phyloP scores from a whole-genome alignment of 257 asterid species.

The Coffea canephora region DNA sequence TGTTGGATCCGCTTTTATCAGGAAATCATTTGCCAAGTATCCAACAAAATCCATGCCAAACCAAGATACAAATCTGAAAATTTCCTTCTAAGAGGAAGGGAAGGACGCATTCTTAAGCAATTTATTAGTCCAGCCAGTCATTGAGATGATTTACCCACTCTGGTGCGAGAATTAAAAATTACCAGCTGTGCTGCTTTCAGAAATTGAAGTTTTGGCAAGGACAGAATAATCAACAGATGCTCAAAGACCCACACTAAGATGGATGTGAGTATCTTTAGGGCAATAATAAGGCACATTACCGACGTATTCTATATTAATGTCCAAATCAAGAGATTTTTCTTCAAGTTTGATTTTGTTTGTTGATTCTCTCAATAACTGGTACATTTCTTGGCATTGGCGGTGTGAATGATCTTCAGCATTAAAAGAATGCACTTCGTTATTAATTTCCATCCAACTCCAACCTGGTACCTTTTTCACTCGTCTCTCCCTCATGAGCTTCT shows the following conservation, averaged over 20 bases:
- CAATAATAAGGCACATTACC: constrained; percentile 20
- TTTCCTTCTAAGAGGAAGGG: not conserved
- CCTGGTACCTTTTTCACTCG: constrained; percentile 82
- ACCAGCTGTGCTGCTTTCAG: not conserved
- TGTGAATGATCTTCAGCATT: constrained; percentile 74
- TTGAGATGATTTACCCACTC: not conserved
- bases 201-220: not conserved
- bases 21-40: not conserved
- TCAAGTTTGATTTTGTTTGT: constrained; percentile 39
- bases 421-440: constrained; percentile 60
- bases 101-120: not conserved
- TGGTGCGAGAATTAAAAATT: not conserved
- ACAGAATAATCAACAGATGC: not conserved
- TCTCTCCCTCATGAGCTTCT: constrained; percentile 66
- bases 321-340: constrained; percentile 19
- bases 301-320: constrained; percentile 17
- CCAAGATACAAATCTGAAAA: not conserved
- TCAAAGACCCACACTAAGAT: not conserved
- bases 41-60: not conserved
- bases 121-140: not conserved
- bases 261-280: not conserved
- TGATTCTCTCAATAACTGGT: constrained; percentile 38
- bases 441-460: constrained; percentile 86
- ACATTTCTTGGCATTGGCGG: constrained; percentile 46
- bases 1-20: not conserved